Evolutionary conservation across 371 early-diverging fungal genomes (phyloP), one percentile per base, ranked within the genome.

Genomic region (Entomophthora muscae): DNA sequence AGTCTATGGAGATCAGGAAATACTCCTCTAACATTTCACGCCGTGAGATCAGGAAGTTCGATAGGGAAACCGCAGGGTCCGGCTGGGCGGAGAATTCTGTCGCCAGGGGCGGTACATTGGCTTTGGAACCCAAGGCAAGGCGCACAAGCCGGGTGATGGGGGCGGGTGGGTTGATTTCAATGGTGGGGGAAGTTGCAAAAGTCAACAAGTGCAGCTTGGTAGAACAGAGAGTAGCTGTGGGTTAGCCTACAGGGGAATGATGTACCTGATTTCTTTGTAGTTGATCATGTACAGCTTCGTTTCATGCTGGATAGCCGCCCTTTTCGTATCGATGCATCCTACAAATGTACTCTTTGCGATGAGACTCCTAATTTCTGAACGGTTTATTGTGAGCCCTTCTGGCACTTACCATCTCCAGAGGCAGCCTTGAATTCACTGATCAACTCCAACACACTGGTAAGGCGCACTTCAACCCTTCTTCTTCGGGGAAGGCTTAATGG

Each of bases 1-100:
- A 75, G n/a, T 71, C 76, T 26, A 96, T 72, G 1, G 65, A 72
- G 5, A 96, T 72, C 2, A 83, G 77, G 67, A 90, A 96, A 67
- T 93, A 94, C 63, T 93, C 91, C 12, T 74, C 69, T 13, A 96
- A 71, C 93, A 96, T 90, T 10, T 83, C 85, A 1, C 81, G 72
- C 52, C 78, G 71, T n/a, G 71, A 67, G 3, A 81, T 67, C 22
- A 94, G 65, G 0, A 73, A 65, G 0, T 75, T 70, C n/a, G 71
- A 65, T 42, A 89, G 82, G 21, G 63, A 67, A 21, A 54, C 17
- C n/a, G 56, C 64, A n/a, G 32, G 29, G 23, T 78, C 79, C 54
- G 81, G 79, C 22, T 55, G 28, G 22, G 7, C 26, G 13, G 2
- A 12, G 61, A 61, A 57, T 2, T 12, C 29, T 12, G 1, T 17